Percentiles rank a stretch among this genome's conserved stretches.
Evolutionary conservation across 306 rosid species (phyloP).

Genomic region (Quercus bicolor): DNA sequence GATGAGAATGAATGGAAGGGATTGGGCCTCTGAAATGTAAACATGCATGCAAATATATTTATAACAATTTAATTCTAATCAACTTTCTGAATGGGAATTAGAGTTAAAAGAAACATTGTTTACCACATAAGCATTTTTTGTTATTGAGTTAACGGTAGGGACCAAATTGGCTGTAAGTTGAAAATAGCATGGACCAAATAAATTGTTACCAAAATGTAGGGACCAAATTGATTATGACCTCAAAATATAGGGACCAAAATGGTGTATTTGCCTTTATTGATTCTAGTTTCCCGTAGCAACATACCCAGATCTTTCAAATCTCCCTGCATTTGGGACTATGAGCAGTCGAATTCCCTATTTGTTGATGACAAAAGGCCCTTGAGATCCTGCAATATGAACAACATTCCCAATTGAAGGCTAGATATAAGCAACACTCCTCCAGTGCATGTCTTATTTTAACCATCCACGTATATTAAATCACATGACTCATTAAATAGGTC

Average conservation of each 20-base stretch:
- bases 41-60: too few species aligned
- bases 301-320: slow-evolving; percentile 68
- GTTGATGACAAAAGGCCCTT: slow-evolving; percentile 57
- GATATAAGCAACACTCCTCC: background rate
- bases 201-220: background rate
- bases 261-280: background rate
- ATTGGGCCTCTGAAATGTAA: too few species aligned
- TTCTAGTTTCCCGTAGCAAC: slow-evolving; percentile 1
- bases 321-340: slow-evolving; percentile 56
- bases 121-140: too few species aligned
- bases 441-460: background rate
- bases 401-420: background rate
- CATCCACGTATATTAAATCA: too few species aligned
- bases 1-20: too few species aligned
- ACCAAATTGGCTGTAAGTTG: too few species aligned
- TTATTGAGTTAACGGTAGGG: too few species aligned
- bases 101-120: too few species aligned
- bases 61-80: too few species aligned
- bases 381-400: slow-evolving; percentile 49
- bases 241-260: too few species aligned
- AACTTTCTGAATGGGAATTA: too few species aligned
- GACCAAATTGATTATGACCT: background rate
- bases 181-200: background rate
- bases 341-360: slow-evolving; percentile 57
- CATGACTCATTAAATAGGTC: too few species aligned